Conservation (phyloP, 306 rosid genomes). For the Acacia melanoxylon region DNA sequence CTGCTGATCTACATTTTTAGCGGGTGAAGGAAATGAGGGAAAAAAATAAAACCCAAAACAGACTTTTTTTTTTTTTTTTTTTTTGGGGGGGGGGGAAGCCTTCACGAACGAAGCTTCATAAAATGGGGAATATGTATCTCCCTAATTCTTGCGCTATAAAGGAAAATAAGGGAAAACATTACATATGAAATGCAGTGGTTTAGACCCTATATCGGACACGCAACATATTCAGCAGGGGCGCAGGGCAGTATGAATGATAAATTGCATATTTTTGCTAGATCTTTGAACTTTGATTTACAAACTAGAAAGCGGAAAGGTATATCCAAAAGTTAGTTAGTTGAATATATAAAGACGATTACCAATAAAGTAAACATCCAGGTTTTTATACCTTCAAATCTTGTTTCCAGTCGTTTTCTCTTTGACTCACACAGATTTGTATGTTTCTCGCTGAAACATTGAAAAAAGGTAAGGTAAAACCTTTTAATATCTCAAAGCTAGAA, state of each 20-base stretch:
- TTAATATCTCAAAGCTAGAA: constrained; percentile 24
- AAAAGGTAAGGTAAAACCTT: constrained; percentile 15
- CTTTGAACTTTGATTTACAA: constrained; percentile 7
- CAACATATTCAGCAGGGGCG: background rate
- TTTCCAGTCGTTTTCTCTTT: constrained; percentile 71
- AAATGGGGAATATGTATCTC: background rate
- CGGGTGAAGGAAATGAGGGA: constrained; percentile 10
- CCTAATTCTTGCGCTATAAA: background rate
- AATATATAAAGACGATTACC: constrained; percentile 7
- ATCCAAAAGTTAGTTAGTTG: constrained; percentile 17
- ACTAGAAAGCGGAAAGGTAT: constrained; percentile 22
- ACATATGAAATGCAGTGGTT: constrained; percentile 15
- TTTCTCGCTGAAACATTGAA: constrained; percentile 66
- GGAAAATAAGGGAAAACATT: constrained; percentile 21
- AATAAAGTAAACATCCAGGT: constrained; percentile 30
- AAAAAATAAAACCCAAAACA: background rate
- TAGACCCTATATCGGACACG: background rate
- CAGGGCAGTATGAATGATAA: constrained; percentile 4
- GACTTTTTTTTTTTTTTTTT: no score
- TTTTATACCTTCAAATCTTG: constrained; percentile 69
- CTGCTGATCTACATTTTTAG: constrained; percentile 63
- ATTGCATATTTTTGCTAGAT: background rate
- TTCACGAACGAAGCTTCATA: background rate
- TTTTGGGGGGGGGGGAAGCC: background rate
- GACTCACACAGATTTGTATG: constrained; percentile 56